Base-by-base conservation (phyloP, 2,329 filamentous ascomycete species). In the Pseudogymnoascus sp. region DNA sequence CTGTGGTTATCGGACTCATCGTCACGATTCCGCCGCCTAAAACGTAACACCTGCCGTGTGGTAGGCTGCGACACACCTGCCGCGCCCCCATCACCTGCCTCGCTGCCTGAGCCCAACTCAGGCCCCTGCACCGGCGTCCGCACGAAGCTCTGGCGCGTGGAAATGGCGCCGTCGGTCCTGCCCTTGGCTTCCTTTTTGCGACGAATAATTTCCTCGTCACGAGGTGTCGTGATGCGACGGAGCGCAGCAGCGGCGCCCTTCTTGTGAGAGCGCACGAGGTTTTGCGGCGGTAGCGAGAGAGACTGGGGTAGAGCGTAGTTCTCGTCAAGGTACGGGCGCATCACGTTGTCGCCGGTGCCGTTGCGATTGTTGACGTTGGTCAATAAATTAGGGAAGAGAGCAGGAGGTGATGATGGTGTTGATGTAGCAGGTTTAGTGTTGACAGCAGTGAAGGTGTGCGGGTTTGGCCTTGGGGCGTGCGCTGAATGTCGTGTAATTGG, bases 1-100 rank as follows among this genome's bases (percentile, higher is more conserved):
- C 76, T 76, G 64, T 77, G 75, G 59, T 79, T 77, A 62, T 86
- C 83, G 14, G 78, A 72, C 64, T 84, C 82, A 66, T 86, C 82
- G 71, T 81, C 70, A 25, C 56, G 35, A 44, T 61, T 66, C 44
- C 69, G 63, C 70, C 68, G 56, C 44, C 69, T 66, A 37, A 73
- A 64, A 37, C 69, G 67, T 53, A 70, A 63, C 28, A 62, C 62
- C 67, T 69, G 40, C 66, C 65, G 12, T 59, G 47, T 60, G 64
- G 31, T 59, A 23, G 63, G 59, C 37, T 66, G 61, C 16, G 65
- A 60, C 14, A 66, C 60, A 44, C 63, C 63, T 38, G 66, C 47
- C 47, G 67, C 44, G 23, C 44, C 44, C 23, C 44, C 69, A 61
- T 70, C 68, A 40, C 63, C 68, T 62, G 64, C 66, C 61, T 71